Percentiles rank a stretch among this genome's conserved stretches.
Conservation (phyloP, 345 rosid species). For the Sapria himalayana region DNA sequence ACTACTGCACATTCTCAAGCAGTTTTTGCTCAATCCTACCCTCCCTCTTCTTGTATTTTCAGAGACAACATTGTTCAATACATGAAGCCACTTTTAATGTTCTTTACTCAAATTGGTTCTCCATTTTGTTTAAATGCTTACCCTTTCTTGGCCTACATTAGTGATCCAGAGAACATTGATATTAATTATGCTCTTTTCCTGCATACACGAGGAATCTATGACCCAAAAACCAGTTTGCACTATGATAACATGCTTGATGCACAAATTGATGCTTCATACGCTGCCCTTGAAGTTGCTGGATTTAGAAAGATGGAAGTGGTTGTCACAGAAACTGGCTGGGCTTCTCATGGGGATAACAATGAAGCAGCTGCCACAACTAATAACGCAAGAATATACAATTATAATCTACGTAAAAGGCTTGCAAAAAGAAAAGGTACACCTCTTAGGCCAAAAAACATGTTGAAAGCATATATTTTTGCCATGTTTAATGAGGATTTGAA, state of each 20-base stretch:
- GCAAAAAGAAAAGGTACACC: slow-evolving; percentile 96
- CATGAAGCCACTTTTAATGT: slow-evolving; percentile 79
- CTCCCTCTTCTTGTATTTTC: slow-evolving; percentile 84
- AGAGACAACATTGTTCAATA: slow-evolving; percentile 34
- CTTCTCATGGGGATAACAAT: slow-evolving; percentile 60
- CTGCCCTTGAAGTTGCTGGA: slow-evolving; percentile 73
- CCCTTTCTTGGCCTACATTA: slow-evolving; percentile 70
- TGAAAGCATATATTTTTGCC: slow-evolving; percentile 83
- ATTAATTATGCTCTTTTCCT: slow-evolving; percentile 84
- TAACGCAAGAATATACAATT: slow-evolving; percentile 79
- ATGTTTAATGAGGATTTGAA: slow-evolving; percentile 66
- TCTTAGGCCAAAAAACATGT: slow-evolving; percentile 40
- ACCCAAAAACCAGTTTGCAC: slow-evolving; percentile 39
- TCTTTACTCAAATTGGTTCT: slow-evolving; percentile 54
- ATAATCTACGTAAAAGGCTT: slow-evolving; percentile 78
- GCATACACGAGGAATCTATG: slow-evolving; percentile 50
- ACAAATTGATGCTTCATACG: slow-evolving; percentile 87
- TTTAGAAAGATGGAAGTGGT: slow-evolving; percentile 70
- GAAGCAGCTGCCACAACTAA: slow-evolving; percentile 68
- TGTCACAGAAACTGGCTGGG: slow-evolving; percentile 95
- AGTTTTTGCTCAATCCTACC: slow-evolving; percentile 64
- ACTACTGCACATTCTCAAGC: slow-evolving; percentile 86
- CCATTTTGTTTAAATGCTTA: slow-evolving; percentile 96
- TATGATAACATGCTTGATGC: slow-evolving; percentile 99
- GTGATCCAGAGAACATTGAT: slow-evolving; percentile 55